Base-by-base conservation (phyloP, 768 basidiomycete species). In the Russula sp. region DNA sequence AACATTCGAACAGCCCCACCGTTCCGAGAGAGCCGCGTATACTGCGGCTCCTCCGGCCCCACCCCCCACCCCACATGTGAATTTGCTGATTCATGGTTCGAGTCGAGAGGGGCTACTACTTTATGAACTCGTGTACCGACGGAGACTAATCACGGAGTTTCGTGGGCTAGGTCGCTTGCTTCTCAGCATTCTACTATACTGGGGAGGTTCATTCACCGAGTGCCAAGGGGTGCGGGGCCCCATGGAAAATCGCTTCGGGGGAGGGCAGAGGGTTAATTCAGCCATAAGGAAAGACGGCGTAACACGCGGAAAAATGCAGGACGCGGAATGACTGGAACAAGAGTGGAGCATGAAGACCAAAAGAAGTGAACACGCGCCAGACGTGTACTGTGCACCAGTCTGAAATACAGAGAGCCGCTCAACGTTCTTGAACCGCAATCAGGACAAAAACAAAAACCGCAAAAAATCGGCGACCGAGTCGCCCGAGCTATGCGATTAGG, bases 131-230 rank as follows among this genome's bases (percentile, higher is more conserved):
- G 35, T 34, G 14, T 45, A 56, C 47, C 16, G 6, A 48, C 10
- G 47, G 20, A 35, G 45, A 52, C 18, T 37, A 51, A 63, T 63
- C 57, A 59, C 62, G 52, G 57, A 59, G 39, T 63, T 49, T 11
- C 10, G 31, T 32, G 39, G 47, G 45, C 51, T 42, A 22, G 47
- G 42, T 44, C 47, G n/a, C 11, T 35, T 14, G 40, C 49, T 48
- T 56, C 48, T 50, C 45, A 48, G 27, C 14, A 5, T 37, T 35
- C 55, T 37, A 27, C 57, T 8, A 49, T 22, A 57, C 45, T n/a
- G 2, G 40, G 49, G 16, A 20, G 39, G 5, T 32, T n/a, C 31
- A 16, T 51, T 42, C 35, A 42, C 16, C 32, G 10, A 5, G 6
- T 18, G 42, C 51, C 32, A 52, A 44, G 48, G 39, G 39, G 8